Conservation (phyloP, 2,329 filamentous ascomycete species). For the Lecanosticta acicola region DNA sequence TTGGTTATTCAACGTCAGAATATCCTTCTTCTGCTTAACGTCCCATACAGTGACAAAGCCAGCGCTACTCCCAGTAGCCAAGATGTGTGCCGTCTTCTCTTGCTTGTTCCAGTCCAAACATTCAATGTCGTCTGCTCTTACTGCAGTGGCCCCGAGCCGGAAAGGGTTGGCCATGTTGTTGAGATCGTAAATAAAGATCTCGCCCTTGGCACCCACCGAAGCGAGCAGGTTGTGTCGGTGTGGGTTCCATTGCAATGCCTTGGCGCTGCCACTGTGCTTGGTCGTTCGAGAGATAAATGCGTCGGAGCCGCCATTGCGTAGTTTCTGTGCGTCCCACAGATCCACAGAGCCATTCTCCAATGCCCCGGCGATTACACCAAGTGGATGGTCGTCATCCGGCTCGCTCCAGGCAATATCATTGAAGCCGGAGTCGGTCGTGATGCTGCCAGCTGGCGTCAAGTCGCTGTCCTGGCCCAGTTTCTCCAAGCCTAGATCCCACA, state of each 20-base stretch:
- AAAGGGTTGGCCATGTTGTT: conserved; percentile 85
- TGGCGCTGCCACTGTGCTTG: conserved; percentile 89
- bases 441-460: conserved; percentile 75
- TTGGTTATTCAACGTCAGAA: conserved; percentile 81
- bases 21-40: conserved; percentile 95
- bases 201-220: conserved; percentile 88
- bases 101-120: conserved; percentile 93
- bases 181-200: conserved; percentile 92
- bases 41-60: conserved; percentile 99
- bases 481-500: conserved; percentile 90
- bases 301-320: conserved; percentile 52
- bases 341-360: conserved; percentile 91
- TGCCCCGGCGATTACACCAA: conserved; percentile 89
- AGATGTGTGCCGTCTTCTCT: conserved; percentile 82
- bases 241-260: conserved; percentile 94
- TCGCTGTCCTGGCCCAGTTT: conserved; percentile 65
- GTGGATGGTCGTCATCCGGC: conserved; percentile 68
- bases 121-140: conserved; percentile 89
- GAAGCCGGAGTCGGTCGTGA: conserved; percentile 88
- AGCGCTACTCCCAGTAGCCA: conserved; percentile 86
- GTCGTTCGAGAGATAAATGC: conserved; percentile 79
- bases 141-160: conserved; percentile 78
- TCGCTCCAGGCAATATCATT: conserved; percentile 95
- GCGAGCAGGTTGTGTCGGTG: conserved; percentile 85
- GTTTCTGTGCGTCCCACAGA: conserved; percentile 81